Conservation (phyloP, 345 rosid genomes). For the Brassica carinata region DNA sequence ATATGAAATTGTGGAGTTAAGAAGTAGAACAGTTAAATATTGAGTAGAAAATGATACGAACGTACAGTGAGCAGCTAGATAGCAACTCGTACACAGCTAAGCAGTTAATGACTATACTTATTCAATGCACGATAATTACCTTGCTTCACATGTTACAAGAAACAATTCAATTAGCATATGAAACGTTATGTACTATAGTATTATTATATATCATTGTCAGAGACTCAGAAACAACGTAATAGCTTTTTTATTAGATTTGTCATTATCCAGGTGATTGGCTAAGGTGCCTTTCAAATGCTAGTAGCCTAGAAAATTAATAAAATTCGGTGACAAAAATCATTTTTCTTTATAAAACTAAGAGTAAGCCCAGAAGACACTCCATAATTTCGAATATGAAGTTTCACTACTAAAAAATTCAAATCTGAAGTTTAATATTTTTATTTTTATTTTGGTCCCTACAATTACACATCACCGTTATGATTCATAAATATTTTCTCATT, state of each 20-base stretch:
- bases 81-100: constrained; percentile 5
- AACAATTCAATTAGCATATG: neutral
- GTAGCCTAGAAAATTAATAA: neutral
- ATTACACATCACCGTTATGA: no score
- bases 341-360: neutral
- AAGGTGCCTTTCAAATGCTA: neutral
- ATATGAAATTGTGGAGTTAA: neutral
- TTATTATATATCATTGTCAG: neutral
- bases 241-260: no score
- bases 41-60: neutral
- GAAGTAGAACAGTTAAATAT: neutral
- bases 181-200: neutral
- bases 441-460: no score
- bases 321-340: neutral
- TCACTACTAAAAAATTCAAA: no score
- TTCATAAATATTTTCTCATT: no score
- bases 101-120: constrained; percentile 8
- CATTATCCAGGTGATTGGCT: neutral
- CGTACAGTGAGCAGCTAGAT: neutral
- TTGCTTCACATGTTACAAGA: constrained; percentile 1
- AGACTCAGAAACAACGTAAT: no score
- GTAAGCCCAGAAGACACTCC: no score
- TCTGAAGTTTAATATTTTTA: no score
- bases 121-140: constrained; percentile 16
- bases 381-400: no score